A percentile compares a stretch with the other conserved stretches of the same genome.
These are phyloP conservation scores for Aspergillus sp. DNA, from an alignment of 2,329 filamentous ascomycete genomes.

Conservation along the genomic window DNA sequence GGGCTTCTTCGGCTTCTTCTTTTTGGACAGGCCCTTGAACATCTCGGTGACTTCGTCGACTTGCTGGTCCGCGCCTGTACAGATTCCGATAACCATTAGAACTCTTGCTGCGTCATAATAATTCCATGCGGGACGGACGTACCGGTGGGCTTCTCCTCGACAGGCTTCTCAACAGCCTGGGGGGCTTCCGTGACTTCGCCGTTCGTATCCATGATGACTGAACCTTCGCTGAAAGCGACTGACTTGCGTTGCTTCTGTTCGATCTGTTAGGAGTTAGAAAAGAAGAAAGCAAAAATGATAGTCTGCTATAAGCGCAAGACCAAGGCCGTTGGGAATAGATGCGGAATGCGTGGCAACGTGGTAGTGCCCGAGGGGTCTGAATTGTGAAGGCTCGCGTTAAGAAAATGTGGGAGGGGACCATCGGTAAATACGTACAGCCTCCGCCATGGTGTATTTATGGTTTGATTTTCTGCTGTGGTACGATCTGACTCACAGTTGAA, in stretches of 20 bases:
- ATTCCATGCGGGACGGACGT: conserved; percentile 54
- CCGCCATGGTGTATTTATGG: conserved; percentile 30
- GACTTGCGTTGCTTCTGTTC: conserved; percentile 73
- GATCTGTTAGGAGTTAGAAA: conserved; percentile 33
- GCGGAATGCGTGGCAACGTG: conserved; percentile 10
- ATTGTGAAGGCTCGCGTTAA: conserved; percentile 21
- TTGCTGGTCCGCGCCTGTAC: conserved; percentile 44
- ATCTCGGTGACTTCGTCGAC: conserved; percentile 61
- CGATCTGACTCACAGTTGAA: neutral
- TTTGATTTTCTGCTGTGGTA: neutral
- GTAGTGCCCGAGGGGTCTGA: conserved; percentile 21
- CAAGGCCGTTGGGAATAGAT: conserved; percentile 1
- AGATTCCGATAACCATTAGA: neutral
- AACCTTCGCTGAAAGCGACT: conserved; percentile 84
- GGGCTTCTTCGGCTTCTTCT: conserved; percentile 59
- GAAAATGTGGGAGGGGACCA: conserved; percentile 34
- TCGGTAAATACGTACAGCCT: conserved; percentile 39
- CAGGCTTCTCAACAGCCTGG: conserved; percentile 60
- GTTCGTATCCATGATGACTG: conserved; percentile 81
- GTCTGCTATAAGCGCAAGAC: conserved; percentile 1
- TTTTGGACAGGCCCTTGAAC: conserved; percentile 66
- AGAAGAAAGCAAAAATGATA: conserved; percentile 7
- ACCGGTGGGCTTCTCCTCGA: conserved; percentile 50
- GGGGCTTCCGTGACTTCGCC: conserved; percentile 72
- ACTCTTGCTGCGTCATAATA: neutral